Evolutionary conservation across 352 stramenopile species (phyloP).

Genomic region (Achlya hypogyna): DNA sequence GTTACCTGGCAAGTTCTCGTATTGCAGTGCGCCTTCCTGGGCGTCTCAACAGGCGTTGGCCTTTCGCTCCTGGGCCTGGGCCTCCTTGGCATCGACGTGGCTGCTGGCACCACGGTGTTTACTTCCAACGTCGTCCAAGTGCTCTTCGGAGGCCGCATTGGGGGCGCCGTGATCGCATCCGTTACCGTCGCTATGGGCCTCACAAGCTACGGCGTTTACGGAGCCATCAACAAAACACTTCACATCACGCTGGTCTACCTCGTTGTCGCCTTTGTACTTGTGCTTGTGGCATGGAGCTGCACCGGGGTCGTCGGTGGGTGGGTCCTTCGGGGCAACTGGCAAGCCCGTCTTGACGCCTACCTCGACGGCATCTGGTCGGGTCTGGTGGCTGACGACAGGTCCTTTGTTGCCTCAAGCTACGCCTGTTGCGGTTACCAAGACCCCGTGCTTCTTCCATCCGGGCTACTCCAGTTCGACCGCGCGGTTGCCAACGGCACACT

Average conservation of each 20-base stretch:
- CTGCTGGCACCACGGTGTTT: slow-evolving; percentile 31
- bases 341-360: slow-evolving; percentile 24
- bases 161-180: slow-evolving; percentile 29
- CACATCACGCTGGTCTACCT: slow-evolving; percentile 39
- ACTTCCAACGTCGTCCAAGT: slow-evolving; percentile 40
- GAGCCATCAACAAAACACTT: slow-evolving; percentile 28
- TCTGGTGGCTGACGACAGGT: slow-evolving; percentile 27
- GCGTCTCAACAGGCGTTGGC: slow-evolving; percentile 17
- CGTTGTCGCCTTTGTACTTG: background rate
- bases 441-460: slow-evolving; percentile 26
- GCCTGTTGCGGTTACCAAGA: slow-evolving; percentile 48
- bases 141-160: slow-evolving; percentile 34
- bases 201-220: slow-evolving; percentile 32
- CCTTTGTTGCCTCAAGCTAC: slow-evolving; percentile 33
- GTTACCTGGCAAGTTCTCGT: slow-evolving; percentile 20
- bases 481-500: slow-evolving; percentile 26
- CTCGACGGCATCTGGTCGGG: slow-evolving; percentile 36
- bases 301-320: background rate
- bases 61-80: slow-evolving; percentile 29
- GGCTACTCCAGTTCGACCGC: slow-evolving; percentile 38
- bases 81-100: slow-evolving; percentile 35
- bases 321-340: slow-evolving; percentile 26
- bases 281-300: slow-evolving; percentile 10
- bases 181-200: slow-evolving; percentile 24
- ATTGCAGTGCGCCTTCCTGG: slow-evolving; percentile 7